Percentiles rank a stretch among this genome's conserved stretches.
Evolutionary conservation across 2,329 filamentous ascomycete genomes (phyloP).

Genomic region (Cladosporium austrohemisphaericum): DNA sequence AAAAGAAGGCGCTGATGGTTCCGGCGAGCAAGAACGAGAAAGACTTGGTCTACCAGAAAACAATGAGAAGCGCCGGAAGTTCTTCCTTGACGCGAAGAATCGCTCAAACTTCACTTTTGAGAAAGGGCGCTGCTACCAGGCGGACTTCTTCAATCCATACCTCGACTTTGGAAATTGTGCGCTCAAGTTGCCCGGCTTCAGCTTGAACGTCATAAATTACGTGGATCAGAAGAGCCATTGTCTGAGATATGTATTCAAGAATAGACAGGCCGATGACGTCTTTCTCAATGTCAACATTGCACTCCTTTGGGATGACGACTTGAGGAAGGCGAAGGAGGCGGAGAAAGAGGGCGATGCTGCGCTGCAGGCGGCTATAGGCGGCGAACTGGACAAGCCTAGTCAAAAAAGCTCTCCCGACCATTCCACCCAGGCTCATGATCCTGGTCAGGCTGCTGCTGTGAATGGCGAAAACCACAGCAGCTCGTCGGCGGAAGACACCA

Average conservation of each 20-base stretch:
- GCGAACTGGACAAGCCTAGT: neutral
- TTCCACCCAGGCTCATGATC: neutral
- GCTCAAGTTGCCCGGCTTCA: slow-evolving; percentile 44
- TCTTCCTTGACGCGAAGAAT: slow-evolving; percentile 37
- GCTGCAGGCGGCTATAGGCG: neutral
- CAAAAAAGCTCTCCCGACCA: neutral
- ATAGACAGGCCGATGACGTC: slow-evolving; percentile 39
- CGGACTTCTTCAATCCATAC: slow-evolving; percentile 49
- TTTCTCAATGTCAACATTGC: slow-evolving; percentile 45
- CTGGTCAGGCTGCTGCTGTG: neutral
- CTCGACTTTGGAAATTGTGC: slow-evolving; percentile 46
- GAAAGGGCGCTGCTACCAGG: slow-evolving; percentile 42
- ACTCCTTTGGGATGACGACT: slow-evolving; percentile 43
- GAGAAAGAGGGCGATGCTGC: slow-evolving; percentile 19
- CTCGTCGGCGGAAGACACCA: too few species aligned
- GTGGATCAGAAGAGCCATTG: slow-evolving; percentile 48
- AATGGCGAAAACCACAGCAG: too few species aligned
- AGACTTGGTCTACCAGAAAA: slow-evolving; percentile 35
- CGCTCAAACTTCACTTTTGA: slow-evolving; percentile 41
- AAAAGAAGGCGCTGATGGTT: slow-evolving; percentile 40
- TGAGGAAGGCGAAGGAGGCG: slow-evolving; percentile 35
- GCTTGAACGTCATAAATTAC: slow-evolving; percentile 43
- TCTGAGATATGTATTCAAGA: slow-evolving; percentile 45
- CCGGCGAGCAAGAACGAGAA: slow-evolving; percentile 31
- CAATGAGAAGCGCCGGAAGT: slow-evolving; percentile 44